phyloP scores from a whole-genome alignment of 148 eudicot species.

The Rhododendron vialii region DNA sequence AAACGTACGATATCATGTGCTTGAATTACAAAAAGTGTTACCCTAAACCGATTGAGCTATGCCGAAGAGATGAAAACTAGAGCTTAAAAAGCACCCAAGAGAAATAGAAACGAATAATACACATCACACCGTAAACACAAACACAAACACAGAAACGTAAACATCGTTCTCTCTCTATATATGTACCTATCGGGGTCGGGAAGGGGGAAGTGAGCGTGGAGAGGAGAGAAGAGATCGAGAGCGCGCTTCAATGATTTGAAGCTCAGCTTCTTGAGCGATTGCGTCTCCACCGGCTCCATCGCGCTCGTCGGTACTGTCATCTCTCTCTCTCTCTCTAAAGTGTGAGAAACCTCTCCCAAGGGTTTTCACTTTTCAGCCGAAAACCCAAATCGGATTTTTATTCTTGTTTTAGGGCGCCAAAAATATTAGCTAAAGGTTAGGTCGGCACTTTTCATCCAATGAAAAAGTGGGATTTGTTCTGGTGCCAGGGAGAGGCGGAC shows the following conservation, averaged over 20 bases:
- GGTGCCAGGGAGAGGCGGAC: too few species aligned
- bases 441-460: too few species aligned
- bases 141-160: not conserved
- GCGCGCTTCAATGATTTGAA: slow-evolving; percentile 76
- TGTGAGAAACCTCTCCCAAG: too few species aligned
- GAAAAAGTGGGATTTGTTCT: too few species aligned
- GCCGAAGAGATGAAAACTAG: too few species aligned
- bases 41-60: not conserved
- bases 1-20: not conserved
- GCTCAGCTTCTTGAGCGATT: slow-evolving; percentile 74
- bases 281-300: slow-evolving; percentile 74
- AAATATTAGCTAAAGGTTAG: too few species aligned
- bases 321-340: too few species aligned
- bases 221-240: slow-evolving; percentile 78
- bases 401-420: too few species aligned
- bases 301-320: slow-evolving; percentile 16
- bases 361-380: too few species aligned
- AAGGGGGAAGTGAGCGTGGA: slow-evolving; percentile 65
- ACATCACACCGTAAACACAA: too few species aligned
- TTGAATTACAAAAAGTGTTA: not conserved
- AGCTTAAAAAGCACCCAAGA: not conserved
- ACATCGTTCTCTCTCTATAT: not conserved
- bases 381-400: too few species aligned
- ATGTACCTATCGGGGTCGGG: slow-evolving; percentile 61
- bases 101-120: not conserved